Conservation (phyloP, 2,329 filamentous ascomycete genomes). For the Arthroderma sp. region DNA sequence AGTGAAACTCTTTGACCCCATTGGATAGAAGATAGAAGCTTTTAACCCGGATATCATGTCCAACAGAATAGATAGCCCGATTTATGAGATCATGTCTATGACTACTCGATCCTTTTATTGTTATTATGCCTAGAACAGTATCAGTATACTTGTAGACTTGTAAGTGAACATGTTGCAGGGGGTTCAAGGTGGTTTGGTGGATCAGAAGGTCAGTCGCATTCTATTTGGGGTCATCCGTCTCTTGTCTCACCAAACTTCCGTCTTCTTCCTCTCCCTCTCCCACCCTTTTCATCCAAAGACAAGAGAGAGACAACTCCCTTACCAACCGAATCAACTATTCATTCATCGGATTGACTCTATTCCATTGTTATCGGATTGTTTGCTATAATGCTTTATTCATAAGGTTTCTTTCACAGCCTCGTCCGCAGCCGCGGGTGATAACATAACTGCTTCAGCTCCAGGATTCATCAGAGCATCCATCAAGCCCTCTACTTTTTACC, state of each 20-base stretch:
- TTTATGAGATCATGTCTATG: background rate
- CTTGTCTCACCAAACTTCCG: conserved; percentile 9
- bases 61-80: background rate
- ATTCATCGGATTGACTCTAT: background rate
- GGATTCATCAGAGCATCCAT: background rate
- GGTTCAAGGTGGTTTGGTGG: background rate
- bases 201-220: background rate
- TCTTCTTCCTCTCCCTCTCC: background rate
- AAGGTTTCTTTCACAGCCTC: background rate
- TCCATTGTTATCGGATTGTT: background rate
- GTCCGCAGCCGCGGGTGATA: background rate
- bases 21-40: background rate
- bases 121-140: too few relatives aligned
- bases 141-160: too few relatives aligned
- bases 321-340: background rate
- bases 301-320: background rate
- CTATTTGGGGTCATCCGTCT: background rate
- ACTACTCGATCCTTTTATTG: too few relatives aligned
- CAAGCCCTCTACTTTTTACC: background rate
- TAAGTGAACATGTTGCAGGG: too few relatives aligned
- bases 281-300: background rate
- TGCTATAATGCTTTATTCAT: conserved; percentile 3
- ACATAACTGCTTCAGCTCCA: background rate
- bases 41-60: background rate
- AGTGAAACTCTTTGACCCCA: background rate